These are phyloP conservation scores for Venturia asperata DNA, from an alignment of 2,329 filamentous ascomycete genomes.

Conservation along the genomic window DNA sequence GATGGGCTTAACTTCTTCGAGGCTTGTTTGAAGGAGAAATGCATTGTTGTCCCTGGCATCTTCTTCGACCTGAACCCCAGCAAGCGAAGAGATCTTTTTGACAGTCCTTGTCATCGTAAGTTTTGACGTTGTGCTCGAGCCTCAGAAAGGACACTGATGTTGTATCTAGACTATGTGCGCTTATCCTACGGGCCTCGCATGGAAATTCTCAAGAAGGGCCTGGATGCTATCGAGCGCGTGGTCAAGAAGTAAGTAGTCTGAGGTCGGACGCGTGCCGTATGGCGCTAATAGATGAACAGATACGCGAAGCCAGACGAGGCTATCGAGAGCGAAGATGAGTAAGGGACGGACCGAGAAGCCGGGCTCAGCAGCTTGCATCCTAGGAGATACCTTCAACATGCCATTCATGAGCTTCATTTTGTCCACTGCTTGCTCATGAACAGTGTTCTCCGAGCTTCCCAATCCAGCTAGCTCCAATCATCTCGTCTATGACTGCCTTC, in stretches of 20 bases:
- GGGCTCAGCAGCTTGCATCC: not conserved
- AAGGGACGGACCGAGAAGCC: not conserved
- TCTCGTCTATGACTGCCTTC: not conserved
- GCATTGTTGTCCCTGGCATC: slow-evolving; percentile 93
- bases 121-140: not conserved
- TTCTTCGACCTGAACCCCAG: slow-evolving; percentile 96
- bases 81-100: slow-evolving; percentile 82
- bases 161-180: slow-evolving; percentile 31
- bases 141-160: not conserved
- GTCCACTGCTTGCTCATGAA: too few relatives aligned
- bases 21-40: slow-evolving; percentile 85
- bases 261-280: not conserved
- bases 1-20: slow-evolving; percentile 97
- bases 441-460: not conserved
- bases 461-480: not conserved
- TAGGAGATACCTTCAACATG: not conserved
- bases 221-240: slow-evolving; percentile 36
- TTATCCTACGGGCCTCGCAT: slow-evolving; percentile 36
- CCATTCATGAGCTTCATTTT: not conserved
- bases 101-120: slow-evolving; percentile 72
- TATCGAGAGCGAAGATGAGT: not conserved
- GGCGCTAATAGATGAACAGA: not conserved
- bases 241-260: slow-evolving; percentile 33
- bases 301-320: not conserved
- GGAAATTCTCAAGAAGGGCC: slow-evolving; percentile 35